A percentile compares a stretch with the other conserved stretches of the same genome.
Conservation (phyloP, 768 basidiomycete species). For the Pisolithus microcarpus region DNA sequence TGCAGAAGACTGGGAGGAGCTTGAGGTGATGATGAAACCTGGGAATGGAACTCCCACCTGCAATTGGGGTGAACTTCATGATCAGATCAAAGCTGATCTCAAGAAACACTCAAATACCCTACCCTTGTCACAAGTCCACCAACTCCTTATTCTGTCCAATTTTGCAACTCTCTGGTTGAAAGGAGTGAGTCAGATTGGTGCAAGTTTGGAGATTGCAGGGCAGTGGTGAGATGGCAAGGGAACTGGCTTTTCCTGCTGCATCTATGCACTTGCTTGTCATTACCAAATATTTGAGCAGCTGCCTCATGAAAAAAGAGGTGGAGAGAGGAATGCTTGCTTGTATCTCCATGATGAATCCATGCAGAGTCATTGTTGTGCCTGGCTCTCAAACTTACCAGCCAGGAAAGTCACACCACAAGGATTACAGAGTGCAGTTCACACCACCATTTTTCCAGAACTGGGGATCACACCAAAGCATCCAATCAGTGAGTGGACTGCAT, state of each 20-base stretch:
- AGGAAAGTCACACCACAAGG: background rate
- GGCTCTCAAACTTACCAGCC: background rate
- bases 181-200: background rate
- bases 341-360: background rate
- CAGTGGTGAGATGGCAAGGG: background rate
- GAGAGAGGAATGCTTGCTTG: background rate
- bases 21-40: too few species aligned
- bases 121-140: slow-evolving; percentile 18
- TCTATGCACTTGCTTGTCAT: background rate
- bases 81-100: slow-evolving; percentile 27
- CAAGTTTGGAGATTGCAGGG: background rate
- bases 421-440: background rate
- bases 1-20: too few species aligned
- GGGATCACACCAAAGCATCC: background rate
- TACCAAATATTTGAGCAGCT: background rate
- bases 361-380: background rate
- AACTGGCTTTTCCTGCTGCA: background rate
- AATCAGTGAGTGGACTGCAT: background rate
- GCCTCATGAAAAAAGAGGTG: background rate
- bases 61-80: slow-evolving; percentile 19
- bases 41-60: background rate
- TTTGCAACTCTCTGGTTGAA: background rate
- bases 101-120: slow-evolving; percentile 17
- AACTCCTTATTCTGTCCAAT: background rate
- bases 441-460: background rate